These are phyloP conservation scores for Salix koriyanagi DNA, from an alignment of 345 rosid genomes.

Conservation along the genomic window DNA sequence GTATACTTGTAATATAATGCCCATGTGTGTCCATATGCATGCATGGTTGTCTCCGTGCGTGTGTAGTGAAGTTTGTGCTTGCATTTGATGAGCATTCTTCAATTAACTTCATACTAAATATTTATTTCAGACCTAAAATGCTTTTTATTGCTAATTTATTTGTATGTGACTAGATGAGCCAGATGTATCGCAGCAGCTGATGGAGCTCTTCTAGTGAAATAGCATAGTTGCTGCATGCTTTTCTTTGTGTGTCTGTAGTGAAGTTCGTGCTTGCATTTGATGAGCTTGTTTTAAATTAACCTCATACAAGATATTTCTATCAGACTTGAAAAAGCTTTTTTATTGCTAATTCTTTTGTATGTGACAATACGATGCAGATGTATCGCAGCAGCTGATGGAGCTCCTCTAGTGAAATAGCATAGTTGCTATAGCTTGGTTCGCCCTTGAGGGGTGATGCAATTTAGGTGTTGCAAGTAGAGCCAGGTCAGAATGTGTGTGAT, in stretches of 20 bases:
- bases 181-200: slow-evolving; percentile 65
- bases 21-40: background rate
- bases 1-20: too few relatives aligned
- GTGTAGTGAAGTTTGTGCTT: background rate
- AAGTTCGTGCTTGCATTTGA: background rate
- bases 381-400: slow-evolving; percentile 72
- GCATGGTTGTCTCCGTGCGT: background rate
- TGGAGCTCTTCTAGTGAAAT: slow-evolving; percentile 53
- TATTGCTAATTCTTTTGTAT: background rate
- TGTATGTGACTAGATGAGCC: slow-evolving; percentile 18
- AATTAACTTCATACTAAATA: background rate
- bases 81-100: background rate
- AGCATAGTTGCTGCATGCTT: background rate
- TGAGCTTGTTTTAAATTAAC: background rate
- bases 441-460: background rate
- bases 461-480: background rate
- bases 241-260: background rate
- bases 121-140: background rate
- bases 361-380: slow-evolving; percentile 41
- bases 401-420: slow-evolving; percentile 29
- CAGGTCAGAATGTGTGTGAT: background rate
- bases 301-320: background rate
- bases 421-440: background rate
- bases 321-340: background rate
- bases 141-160: too few relatives aligned